Base-by-base conservation (phyloP, 2,329 filamentous ascomycete species). In the Trichoderma lentiforme region DNA sequence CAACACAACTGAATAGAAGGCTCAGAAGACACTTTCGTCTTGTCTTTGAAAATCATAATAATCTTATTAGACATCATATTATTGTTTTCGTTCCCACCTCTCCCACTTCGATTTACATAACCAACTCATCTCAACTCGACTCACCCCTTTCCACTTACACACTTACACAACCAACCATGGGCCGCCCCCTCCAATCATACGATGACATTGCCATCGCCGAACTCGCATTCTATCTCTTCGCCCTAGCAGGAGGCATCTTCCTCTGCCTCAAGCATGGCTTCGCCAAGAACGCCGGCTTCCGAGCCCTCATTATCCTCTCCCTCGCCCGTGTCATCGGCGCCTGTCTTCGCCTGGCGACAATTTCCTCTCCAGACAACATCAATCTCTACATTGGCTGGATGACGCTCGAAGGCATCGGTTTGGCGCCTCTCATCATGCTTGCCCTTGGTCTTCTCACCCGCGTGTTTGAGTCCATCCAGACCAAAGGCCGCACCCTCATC, bases 291-390 rank as follows among this genome's bases (percentile, higher is more conserved):
- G 86, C 86, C 18, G 89, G 89, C 4, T 91, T 89, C 62, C 84
- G 89, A 26, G 83, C 90, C 11, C 86, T 91, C 75, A 81, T 91
- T 15, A 84, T 91, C 30, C 83, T 89, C 15, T 83, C 89, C 2
- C 81, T 90, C 15, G 83, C 79, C 70, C 88, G 91, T 82, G 87
- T 92, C 69, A 83, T 90, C 63, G 80, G 83, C 73, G 84, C 88
- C 74, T 81, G 83, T n/a, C 71, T 90, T 14, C 78, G 76, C 70
- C 78, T 82, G 7, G 80, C 77, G 61, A 79, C 78, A 53, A 73
- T 89, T 60, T 78, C 89, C 15, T 85, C 90, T 72, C 86, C 87
- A 0, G 86, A 84, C 0, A 87, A 82, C 74, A 71, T 71, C 36
- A 73, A 63, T 34, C 78, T 82, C 34, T 82, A 80, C 71, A 73